Conservation (phyloP, 2,329 filamentous ascomycete species). For the Fusarium floridanum region DNA sequence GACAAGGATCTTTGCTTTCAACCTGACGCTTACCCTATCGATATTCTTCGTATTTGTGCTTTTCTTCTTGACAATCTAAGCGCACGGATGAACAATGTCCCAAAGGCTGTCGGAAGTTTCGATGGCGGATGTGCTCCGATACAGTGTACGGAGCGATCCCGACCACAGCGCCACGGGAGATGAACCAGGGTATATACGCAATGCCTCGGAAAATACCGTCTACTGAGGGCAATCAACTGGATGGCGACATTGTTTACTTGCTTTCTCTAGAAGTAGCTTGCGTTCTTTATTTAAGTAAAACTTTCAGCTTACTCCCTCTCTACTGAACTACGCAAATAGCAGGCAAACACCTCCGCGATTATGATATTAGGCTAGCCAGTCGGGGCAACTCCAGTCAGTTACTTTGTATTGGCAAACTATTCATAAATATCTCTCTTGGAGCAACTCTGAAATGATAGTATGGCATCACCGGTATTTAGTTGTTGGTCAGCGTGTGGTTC, state of each 20-base stretch:
- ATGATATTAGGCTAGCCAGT: too few relatives aligned
- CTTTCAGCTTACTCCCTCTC: too few relatives aligned
- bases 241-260: not conserved
- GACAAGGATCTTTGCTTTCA: not conserved
- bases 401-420: not conserved
- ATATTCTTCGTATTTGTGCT: too few relatives aligned
- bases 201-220: not conserved
- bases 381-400: not conserved
- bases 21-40: not conserved
- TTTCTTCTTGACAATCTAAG: not conserved
- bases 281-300: not conserved
- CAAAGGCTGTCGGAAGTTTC: not conserved
- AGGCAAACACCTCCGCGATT: not conserved
- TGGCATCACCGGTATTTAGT: not conserved
- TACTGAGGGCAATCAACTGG: not conserved
- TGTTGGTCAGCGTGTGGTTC: not conserved
- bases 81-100: not conserved
- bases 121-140: not conserved
- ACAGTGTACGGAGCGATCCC: not conserved
- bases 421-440: not conserved
- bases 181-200: too few relatives aligned
- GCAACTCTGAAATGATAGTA: not conserved
- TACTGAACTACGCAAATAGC: too few relatives aligned
- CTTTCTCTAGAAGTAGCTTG: not conserved
- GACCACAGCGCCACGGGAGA: not conserved